These are phyloP conservation scores for Micractinium sp. DNA, from an alignment of 139 green algal genomes.

Conservation along the genomic window DNA sequence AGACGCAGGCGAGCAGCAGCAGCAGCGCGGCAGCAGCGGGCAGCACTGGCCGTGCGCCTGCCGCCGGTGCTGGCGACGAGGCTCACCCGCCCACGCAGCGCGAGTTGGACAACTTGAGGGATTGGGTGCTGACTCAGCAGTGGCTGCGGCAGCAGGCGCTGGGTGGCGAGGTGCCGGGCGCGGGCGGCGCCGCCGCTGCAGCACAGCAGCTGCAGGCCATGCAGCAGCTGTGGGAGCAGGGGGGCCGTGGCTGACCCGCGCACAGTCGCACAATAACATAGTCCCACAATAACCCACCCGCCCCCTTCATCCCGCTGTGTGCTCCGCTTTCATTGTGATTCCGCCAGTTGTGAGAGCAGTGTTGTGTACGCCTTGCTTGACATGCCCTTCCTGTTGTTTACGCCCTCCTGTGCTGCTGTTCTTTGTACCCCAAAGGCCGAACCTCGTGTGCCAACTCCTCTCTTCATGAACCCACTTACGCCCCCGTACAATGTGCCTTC, in stretches of 20 bases:
- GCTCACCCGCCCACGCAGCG: conserved; percentile 11
- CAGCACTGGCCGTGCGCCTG: too few relatives aligned
- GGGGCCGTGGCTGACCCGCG: not conserved
- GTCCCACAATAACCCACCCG: not conserved
- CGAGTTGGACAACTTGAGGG: conserved; percentile 20
- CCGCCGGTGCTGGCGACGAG: not conserved
- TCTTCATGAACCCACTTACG: too few relatives aligned
- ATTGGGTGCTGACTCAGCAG: conserved; percentile 40
- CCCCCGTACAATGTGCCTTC: too few relatives aligned
- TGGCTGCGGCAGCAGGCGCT: conserved; percentile 31
- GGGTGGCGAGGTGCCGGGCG: not conserved
- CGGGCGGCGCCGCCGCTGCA: not conserved
- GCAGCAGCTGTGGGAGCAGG: conserved; percentile 19
- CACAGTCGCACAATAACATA: too few relatives aligned
- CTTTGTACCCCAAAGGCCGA: too few relatives aligned
- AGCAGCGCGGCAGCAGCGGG: not conserved
- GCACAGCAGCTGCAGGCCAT: conserved; percentile 1
- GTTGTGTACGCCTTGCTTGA: too few relatives aligned
- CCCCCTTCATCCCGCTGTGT: not conserved
- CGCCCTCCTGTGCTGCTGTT: too few relatives aligned
- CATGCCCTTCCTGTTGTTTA: too few relatives aligned
- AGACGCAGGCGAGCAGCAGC: not conserved
- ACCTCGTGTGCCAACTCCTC: too few relatives aligned
- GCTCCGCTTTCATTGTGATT: too few relatives aligned
- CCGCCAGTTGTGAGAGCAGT: too few relatives aligned